Base-by-base conservation (phyloP, 2,329 filamentous ascomycete species). In the Calycina herbarum region DNA sequence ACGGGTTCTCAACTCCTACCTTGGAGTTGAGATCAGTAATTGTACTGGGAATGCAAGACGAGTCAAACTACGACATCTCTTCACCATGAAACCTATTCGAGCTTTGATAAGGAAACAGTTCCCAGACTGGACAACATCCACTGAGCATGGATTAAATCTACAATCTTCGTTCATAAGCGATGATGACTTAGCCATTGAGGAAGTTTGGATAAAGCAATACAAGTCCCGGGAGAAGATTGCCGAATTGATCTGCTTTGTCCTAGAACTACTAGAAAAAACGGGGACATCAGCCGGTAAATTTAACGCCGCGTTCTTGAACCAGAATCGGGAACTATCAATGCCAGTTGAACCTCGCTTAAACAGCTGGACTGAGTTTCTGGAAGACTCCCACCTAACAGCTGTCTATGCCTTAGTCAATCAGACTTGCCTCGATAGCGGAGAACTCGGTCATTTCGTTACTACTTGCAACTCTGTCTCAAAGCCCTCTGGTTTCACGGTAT, bases 11-110 rank as follows among this genome's bases (percentile, higher is more conserved):
- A 66, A 68, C 51, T 45, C 33, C 1, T 68, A 59, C 17, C 24
- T 66, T 17, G 64, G 61, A 27, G 61, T 68, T 20, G 66, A 68
- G 40, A 64, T 68, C 17, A 68, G 66, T 27, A 64, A 66, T 27
- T 68, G 66, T 35, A 68, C 66, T 7, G 66, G 66, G 57, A 68
- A 68, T 59, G 57, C 66, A 10, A 62, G 61, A 31, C 51, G 66
- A n/a, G 45, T 66, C 17, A 61, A 51, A 29, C 10, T 68, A 24
- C 59, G 51, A n/a, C 60, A 66, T 48, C 27, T 67, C 1, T 33
- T 67, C 17, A 20, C 45, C 10, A 61, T 51, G 42, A 5, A 54
- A 7, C 42, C 59, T 17, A 61, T 61, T 20, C 59, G 35, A 54
- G 29, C 40, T 4, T 29, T 61, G 10, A 31, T 61, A 61, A 17